Conservation (phyloP, 2,329 filamentous ascomycete species). For the Dactylella cylindrospora region DNA sequence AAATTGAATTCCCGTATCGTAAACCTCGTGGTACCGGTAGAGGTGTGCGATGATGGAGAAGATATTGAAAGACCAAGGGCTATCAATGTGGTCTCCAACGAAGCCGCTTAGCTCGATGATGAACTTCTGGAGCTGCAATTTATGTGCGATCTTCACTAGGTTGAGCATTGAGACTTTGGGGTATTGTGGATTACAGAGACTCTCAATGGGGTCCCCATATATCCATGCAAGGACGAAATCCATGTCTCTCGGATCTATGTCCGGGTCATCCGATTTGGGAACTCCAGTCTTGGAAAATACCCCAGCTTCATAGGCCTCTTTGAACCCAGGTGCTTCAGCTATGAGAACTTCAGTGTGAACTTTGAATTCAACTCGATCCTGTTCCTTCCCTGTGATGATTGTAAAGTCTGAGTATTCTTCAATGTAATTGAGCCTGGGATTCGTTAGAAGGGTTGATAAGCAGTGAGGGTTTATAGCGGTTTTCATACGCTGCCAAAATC, state of each 20-base stretch:
- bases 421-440: constrained; percentile 6
- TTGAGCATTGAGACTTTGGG: no score
- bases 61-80: background rate
- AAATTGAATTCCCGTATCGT: background rate
- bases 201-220: constrained; percentile 13
- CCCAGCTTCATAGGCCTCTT: background rate
- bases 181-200: no score
- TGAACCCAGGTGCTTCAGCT: background rate
- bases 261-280: background rate
- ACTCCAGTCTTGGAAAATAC: background rate
- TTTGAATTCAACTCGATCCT: background rate
- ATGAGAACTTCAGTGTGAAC: background rate
- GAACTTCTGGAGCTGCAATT: background rate
- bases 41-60: background rate
- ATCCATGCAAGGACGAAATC: constrained; percentile 18
- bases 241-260: constrained; percentile 6
- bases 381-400: constrained; percentile 2
- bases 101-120: background rate
- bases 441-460: no score
- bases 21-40: background rate
- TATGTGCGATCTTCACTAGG: no score
- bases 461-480: no score
- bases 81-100: background rate
- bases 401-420: constrained; percentile 1
- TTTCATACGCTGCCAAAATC: no score